Conservation (phyloP, 202 grass and related monocot species). For the Digitaria exilis region DNA sequence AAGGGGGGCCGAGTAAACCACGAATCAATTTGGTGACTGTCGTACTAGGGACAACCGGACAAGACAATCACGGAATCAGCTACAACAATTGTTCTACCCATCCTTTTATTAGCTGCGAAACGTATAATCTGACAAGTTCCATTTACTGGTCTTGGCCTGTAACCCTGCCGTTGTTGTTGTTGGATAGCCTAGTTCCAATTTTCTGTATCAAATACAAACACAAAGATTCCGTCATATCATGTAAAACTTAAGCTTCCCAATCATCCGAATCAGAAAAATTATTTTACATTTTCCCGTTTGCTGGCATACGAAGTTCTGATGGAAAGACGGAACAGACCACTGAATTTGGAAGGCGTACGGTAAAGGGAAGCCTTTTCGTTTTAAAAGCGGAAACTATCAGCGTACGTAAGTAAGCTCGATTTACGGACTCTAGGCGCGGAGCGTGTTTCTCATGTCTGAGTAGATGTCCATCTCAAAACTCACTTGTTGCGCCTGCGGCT, state of each 20-base stretch:
- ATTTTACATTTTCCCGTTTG: too few relatives aligned
- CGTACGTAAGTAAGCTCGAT: not conserved
- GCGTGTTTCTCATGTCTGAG: too few relatives aligned
- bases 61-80: not conserved
- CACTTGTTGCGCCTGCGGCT: not conserved
- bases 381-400: accelerated
- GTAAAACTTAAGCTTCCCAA: too few relatives aligned
- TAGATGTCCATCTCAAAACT: too few relatives aligned
- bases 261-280: too few relatives aligned
- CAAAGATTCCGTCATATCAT: too few relatives aligned
- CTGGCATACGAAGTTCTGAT: not conserved
- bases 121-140: too few relatives aligned
- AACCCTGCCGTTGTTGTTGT: too few relatives aligned
- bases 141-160: too few relatives aligned
- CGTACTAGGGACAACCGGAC: not conserved
- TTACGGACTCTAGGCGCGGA: not conserved
- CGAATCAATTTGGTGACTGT: not conserved
- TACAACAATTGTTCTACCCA: not conserved
- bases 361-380: not conserved
- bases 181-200: too few relatives aligned
- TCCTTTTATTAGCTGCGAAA: not conserved
- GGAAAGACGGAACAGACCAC: not conserved
- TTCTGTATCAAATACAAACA: too few relatives aligned
- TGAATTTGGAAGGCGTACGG: not conserved
- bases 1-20: not conserved